Base-by-base conservation (phyloP, 306 rosid genomes). In the Quercus robur region DNA sequence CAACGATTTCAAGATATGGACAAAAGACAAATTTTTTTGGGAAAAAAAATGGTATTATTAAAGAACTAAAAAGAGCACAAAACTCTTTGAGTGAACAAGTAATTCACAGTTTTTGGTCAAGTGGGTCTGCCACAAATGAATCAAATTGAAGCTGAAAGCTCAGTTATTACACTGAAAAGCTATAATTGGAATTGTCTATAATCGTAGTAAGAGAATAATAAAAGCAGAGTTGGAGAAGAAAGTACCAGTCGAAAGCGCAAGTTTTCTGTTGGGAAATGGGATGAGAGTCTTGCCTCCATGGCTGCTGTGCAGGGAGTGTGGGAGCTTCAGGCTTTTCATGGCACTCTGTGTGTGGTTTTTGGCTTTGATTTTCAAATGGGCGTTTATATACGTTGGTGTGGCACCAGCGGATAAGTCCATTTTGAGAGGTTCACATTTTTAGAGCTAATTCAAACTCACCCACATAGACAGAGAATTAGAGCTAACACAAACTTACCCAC, bases 281-380 rank as follows among this genome's bases (percentile, higher is more conserved):
- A 78, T 5, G 17, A 76, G 78, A 80, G 83, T 23, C 20, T 70
- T 84, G 64, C 82, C 31, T 71, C 81, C 84, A 79, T 76, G 75
- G 77, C 28, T 44, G 12, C 75, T 6, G 72, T 6, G 26, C 1
- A 61, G 33, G 38, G 77, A 69, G 59, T 64, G 67, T 26, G 79
- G 85, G 75, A 84, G 83, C 83, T 87, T 82, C 77, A 80, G 19
- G 85, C 51, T 82, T 28, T 80, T 86, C 90, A 84, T 87, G 79
- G 84, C 66, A 26, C 31, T 14, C 4, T 25, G 23, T 21, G 1
- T 21, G 23, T 21, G 7, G 72, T 26, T 1, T 25, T 1, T 4
- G 35, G 70, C 72, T 31, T 14, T 21, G 68, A 56, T n/a, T 70
- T 79, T 78, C 62, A 69, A 84, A 84, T 11, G 26, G 38, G 57